Percentiles rank a stretch among this genome's conserved stretches.
phyloP scores from a whole-genome alignment of 768 basidiomycete genomes.

The Russula lepida region DNA sequence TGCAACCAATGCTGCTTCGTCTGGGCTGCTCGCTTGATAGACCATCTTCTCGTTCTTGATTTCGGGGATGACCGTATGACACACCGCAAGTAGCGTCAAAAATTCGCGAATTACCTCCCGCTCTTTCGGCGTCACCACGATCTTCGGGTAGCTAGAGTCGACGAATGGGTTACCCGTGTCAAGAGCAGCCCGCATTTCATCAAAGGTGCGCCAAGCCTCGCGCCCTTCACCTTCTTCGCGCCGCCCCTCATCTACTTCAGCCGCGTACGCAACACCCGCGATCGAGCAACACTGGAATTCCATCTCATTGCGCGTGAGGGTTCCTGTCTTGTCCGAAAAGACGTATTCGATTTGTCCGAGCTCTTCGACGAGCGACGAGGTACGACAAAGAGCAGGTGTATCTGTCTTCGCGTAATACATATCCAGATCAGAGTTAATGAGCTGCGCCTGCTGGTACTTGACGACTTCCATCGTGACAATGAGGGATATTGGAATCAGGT shows the following conservation, averaged over 20 bases:
- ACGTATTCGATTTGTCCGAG: conserved; percentile 97
- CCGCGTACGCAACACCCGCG: conserved; percentile 83
- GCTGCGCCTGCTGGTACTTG: conserved; percentile 93
- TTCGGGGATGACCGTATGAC: conserved; percentile 98
- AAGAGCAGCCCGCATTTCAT: conserved; percentile 53
- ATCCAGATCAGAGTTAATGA: conserved; percentile 96
- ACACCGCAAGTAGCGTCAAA: conserved; percentile 63
- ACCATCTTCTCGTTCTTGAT: conserved; percentile 78
- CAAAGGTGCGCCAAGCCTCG: conserved; percentile 72
- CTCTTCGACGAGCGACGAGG: conserved; percentile 96
- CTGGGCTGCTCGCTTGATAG: conserved; percentile 95
- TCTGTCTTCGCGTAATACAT: conserved; percentile 97
- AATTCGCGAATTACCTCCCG: conserved; percentile 28
- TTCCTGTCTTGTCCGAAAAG: conserved; percentile 93
- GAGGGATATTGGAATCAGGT: conserved; percentile 96
- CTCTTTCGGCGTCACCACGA: conserved; percentile 32
- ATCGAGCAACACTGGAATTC: conserved; percentile 89
- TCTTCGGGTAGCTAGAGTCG: conserved; percentile 29
- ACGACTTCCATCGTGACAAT: conserved; percentile 99
- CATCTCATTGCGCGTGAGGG: conserved; percentile 96
- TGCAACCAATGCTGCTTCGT: conserved; percentile 91
- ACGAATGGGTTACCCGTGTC: conserved; percentile 50
- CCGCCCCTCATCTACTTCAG: conserved; percentile 79
- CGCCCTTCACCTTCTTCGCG: conserved; percentile 49
- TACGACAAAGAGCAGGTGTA: conserved; percentile 95